Evolutionary conservation across 2,329 filamentous ascomycete species (phyloP), one percentile per base, ranked within the genome.

Genomic region (Colletotrichum sp.): DNA sequence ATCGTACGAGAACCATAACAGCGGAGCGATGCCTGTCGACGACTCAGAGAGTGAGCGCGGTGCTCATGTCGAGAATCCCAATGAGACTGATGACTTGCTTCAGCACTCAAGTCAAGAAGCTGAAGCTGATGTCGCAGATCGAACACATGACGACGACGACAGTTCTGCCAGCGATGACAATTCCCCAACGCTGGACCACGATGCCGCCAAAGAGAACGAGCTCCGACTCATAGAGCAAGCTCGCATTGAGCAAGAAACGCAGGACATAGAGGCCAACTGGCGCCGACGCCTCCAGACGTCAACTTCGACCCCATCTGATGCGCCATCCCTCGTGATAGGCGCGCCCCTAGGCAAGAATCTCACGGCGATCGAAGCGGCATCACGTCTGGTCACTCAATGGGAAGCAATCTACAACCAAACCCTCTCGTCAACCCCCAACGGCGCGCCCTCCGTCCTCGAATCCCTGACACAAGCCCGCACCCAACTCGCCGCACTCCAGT

Each of bases 381-480:
- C 85, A 49, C 82, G 84, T 13, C 82, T 84, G 57, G 82, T 87
- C 8, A 76, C 82, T 63, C 86, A 85, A 63, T 83, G 84, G 72
- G 81, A 80, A 44, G 83, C 78, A 49, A 84, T 85, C 57, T 76
- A 81, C 60, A 74, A 81, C 68, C 63, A 81, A 39, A 75, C 80
- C 59, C 80, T 81, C n/a, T 21, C 44, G 76, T n/a, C 72, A 36
- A 16, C 66, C 72, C 21, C 75, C 72, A 63, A 66, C 28, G 68
- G 71, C 4, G 71, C 59, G 3, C 39, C 36, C 4, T 71, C 65
- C 15, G n/a, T 76, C 34, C 60, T 71, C 5, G 44, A 78, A 4
- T 69, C 79, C 32, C 68, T 77, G 1, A 44, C n/a, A 2, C 15
- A 18, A 63, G 72, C 72, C 34, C 75, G 72, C 68, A n/a, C n/a